Conservation (phyloP, 164 flowering plant genomes). For the grape (Vitis vinifera) region DNA sequence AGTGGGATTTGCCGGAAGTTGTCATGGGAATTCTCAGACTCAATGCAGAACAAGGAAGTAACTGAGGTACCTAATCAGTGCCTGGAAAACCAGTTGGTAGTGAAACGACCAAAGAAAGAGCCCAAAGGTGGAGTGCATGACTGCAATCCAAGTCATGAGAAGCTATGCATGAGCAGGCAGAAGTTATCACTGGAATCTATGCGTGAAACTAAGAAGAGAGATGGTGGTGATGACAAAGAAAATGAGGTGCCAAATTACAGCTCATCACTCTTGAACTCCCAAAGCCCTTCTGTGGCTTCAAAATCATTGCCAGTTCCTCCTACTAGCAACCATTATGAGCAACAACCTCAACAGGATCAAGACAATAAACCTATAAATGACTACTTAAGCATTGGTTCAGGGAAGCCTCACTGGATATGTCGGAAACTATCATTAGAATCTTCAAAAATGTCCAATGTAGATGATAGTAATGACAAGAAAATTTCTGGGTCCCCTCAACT, state of each 20-base stretch:
- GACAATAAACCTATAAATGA: slow-evolving; percentile 2
- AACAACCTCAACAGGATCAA: slow-evolving; percentile 8
- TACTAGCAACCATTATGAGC: slow-evolving; percentile 6
- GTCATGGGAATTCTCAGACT: slow-evolving; percentile 28
- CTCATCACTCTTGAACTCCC: slow-evolving; percentile 8
- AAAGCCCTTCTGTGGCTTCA: slow-evolving; percentile 6
- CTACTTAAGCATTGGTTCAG: background rate
- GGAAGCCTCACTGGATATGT: background rate
- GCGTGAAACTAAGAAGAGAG: slow-evolving; percentile 12
- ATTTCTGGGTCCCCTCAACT: background rate
- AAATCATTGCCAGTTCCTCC: slow-evolving; percentile 2
- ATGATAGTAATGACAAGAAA: slow-evolving; percentile 11
- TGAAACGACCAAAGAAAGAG: slow-evolving; percentile 2
- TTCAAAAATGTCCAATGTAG: background rate
- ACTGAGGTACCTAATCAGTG: slow-evolving; percentile 13
- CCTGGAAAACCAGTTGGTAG: slow-evolving; percentile 10
- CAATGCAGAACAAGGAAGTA: slow-evolving; percentile 11
- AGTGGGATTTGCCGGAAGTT: slow-evolving; percentile 27
- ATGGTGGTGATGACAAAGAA: slow-evolving; percentile 15
- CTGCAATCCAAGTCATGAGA: slow-evolving; percentile 8
- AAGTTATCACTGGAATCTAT: slow-evolving; percentile 36
- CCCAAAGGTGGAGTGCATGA: background rate
- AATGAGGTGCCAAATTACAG: slow-evolving; percentile 5
- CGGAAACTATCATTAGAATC: slow-evolving; percentile 8
- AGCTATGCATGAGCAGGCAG: slow-evolving; percentile 15